These are phyloP conservation scores for Coelastrella sp. DNA, from an alignment of 139 green algal species.

Conservation along the genomic window DNA sequence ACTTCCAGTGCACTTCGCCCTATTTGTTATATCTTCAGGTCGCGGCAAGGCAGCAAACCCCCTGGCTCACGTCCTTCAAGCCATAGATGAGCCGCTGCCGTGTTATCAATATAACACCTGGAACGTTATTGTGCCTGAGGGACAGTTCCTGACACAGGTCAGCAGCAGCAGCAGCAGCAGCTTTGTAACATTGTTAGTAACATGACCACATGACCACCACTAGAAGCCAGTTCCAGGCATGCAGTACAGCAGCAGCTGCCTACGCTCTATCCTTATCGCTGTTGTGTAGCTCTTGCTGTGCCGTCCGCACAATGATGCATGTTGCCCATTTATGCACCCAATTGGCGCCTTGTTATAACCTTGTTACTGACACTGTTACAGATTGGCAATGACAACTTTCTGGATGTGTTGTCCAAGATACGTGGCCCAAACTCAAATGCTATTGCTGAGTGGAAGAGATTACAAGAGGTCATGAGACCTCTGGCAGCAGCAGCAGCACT, in stretches of 20 bases:
- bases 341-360: no score
- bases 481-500: slow-evolving; percentile 80
- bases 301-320: no score
- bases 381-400: slow-evolving; percentile 83
- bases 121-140: slow-evolving; percentile 96
- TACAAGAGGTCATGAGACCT: slow-evolving; percentile 88
- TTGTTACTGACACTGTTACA: no score
- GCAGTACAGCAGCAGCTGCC: no score
- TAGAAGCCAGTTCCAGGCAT: no score
- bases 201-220: no score
- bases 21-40: no score
- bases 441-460: slow-evolving; percentile 61
- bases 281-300: no score
- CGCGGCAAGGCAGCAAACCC: slow-evolving; percentile 80
- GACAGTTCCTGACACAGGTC: slow-evolving; percentile 75
- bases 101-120: slow-evolving; percentile 93
- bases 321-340: no score
- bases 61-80: slow-evolving; percentile 80
- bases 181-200: background rate
- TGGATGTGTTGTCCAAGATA: slow-evolving; percentile 60
- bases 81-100: slow-evolving; percentile 85
- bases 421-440: slow-evolving; percentile 34
- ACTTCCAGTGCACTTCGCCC: no score
- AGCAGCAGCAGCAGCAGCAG: background rate
- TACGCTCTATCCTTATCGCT: no score